Conservation (phyloP, 805 yeast species). For the Starmerella roubikii region DNA sequence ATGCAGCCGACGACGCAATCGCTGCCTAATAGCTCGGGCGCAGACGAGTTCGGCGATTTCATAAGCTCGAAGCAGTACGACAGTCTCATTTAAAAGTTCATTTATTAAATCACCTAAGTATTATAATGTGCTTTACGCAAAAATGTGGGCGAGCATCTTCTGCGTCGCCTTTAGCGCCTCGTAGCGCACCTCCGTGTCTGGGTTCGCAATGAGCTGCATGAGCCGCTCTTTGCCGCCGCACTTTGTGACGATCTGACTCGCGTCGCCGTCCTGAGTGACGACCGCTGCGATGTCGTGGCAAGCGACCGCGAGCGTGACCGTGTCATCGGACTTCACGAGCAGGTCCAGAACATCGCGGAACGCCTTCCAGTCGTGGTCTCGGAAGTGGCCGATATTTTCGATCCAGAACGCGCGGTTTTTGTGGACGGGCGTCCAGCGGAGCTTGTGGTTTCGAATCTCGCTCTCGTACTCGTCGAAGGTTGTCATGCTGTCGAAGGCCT, state of each 20-base stretch:
- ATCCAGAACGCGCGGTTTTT: conserved; percentile 79
- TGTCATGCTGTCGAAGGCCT: conserved; percentile 63
- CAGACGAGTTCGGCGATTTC: conserved; percentile 5
- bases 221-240: conserved; percentile 59
- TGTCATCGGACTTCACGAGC: conserved; percentile 23
- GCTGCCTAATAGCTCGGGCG: background rate
- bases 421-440: conserved; percentile 89
- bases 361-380: conserved; percentile 60
- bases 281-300: conserved; percentile 55
- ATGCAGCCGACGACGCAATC: background rate
- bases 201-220: conserved; percentile 69
- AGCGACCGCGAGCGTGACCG: conserved; percentile 41
- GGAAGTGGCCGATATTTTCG: conserved; percentile 64
- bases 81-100: conserved; percentile 2
- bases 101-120: background rate
- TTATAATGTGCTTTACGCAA: conserved; percentile 20
- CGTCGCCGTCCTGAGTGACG: conserved; percentile 49
- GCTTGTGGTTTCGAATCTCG: conserved; percentile 64
- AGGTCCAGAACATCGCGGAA: conserved; percentile 44
- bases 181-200: conserved; percentile 77
- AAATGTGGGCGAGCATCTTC: conserved; percentile 73
- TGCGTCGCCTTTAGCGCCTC: conserved; percentile 96
- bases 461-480: conserved; percentile 85
- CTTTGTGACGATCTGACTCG: conserved; percentile 39
- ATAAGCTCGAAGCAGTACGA: conserved; percentile 1